A percentile compares a stretch with the other conserved stretches of the same genome.
phyloP scores from a whole-genome alignment of 345 rosid species.

The Hibiscus trionum region DNA sequence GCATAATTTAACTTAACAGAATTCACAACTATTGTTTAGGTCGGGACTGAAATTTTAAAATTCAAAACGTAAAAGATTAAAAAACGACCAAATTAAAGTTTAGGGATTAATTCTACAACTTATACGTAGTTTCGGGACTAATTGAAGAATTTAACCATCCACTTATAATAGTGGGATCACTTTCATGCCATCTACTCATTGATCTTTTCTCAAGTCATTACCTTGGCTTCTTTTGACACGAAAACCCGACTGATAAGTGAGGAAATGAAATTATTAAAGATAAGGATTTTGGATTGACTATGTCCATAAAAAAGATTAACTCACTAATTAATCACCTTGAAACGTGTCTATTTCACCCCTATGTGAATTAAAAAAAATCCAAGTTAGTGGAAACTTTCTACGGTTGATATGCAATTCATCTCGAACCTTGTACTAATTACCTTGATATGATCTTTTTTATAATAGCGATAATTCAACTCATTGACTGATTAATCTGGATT shows the following conservation, averaged over 20 bases:
- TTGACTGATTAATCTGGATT: too few relatives aligned
- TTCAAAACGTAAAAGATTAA: too few relatives aligned
- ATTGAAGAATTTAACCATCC: too few relatives aligned
- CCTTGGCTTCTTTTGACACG: background rate
- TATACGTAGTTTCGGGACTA: too few relatives aligned
- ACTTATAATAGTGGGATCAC: background rate
- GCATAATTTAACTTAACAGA: too few relatives aligned
- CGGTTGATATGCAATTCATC: background rate
- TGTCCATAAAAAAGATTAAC: slow-evolving; percentile 8
- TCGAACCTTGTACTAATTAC: background rate
- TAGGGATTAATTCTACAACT: too few relatives aligned
- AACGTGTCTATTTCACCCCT: background rate
- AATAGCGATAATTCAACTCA: too few relatives aligned
- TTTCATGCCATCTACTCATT: slow-evolving; percentile 1
- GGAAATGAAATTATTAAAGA: slow-evolving; percentile 23
- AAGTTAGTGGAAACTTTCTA: background rate
- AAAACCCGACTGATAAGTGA: background rate
- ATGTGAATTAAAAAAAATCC: background rate
- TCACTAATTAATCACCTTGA: slow-evolving; percentile 1
- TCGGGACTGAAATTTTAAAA: too few relatives aligned
- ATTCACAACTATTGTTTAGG: too few relatives aligned
- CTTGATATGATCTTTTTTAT: background rate
- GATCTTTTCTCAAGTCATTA: slow-evolving; percentile 2
- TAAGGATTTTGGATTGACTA: slow-evolving; percentile 23
- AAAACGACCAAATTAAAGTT: too few relatives aligned